Evolutionary conservation across 371 early-diverging fungal genomes (phyloP), one percentile per base, ranked within the genome.

Genomic region (Mucor mucedo): DNA sequence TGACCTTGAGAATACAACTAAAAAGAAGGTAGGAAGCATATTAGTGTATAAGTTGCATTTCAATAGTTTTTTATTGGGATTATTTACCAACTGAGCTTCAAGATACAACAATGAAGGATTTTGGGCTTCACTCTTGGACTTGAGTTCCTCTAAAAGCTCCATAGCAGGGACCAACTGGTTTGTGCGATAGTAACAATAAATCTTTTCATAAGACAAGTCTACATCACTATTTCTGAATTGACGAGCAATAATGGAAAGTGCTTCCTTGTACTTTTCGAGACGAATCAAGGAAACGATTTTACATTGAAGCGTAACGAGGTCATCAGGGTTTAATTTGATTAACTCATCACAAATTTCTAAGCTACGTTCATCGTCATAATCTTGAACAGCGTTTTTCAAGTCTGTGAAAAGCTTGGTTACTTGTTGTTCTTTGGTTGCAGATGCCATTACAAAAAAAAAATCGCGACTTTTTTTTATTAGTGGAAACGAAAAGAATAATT

Each of bases 121-220:
- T 9, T 64, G 33, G 13, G 68, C 66, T 1, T 21, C 9, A 8
- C 74, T 71, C 56, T 78, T 71, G 30, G 69, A 58, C 47, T 68
- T 68, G 52, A 73, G 49, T 29, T 71, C 69, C 32, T 72, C 61
- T 50, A 90, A 76, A 30, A 88, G 57, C 5, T 71, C 76, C 54
- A 87, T 66, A 21, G 87, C 86, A 3, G 88, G 89, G 8, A 68
- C 52, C 48, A 87, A 74, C 52, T 84, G 81, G 60, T 89, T 84
- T 58, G 84, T 77, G 5, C 91, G 82, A 71, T 93, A 93, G 39
- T 89, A 85, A 63, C 89, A 89, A 60, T 91, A 93, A 4, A 90
- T 88, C 44, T 82, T 77, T 69, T 91, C 91, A 70, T 83, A 87
- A 10, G 71, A 62, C 8, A 87, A 70, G 50, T 83, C 82, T 50